Evolutionary conservation across 148 eudicot species (phyloP).

Genomic region (Rhododendron simsii): DNA sequence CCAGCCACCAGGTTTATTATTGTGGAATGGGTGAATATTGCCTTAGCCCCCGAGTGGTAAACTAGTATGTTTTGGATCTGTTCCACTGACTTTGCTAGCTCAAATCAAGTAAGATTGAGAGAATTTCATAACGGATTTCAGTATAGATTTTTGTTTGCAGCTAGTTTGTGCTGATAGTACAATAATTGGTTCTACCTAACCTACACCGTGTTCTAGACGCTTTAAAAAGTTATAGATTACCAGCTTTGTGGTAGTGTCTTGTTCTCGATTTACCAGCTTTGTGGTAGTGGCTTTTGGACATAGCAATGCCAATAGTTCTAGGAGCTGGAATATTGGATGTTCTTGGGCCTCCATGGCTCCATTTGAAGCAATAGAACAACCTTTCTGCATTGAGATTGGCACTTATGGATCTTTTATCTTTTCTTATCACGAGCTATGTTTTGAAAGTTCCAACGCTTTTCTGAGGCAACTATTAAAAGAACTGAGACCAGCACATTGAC

Average conservation of each 20-base stretch:
- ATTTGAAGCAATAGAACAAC: not conserved
- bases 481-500: not conserved
- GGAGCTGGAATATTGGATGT: not conserved
- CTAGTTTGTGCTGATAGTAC: not conserved
- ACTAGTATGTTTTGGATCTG: not conserved
- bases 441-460: not conserved
- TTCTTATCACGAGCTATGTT: not conserved
- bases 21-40: not conserved
- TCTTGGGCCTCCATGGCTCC: not conserved
- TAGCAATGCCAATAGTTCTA: not conserved
- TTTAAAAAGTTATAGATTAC: not conserved
- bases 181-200: not conserved
- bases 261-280: not conserved
- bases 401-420: not conserved
- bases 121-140: not conserved
- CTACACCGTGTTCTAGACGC: not conserved
- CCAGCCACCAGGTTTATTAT: not conserved
- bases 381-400: not conserved
- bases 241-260: not conserved
- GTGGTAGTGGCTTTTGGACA: not conserved
- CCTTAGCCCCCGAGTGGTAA: not conserved
- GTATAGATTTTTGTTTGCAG: not conserved
- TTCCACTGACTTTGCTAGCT: not conserved
- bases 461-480: not conserved
- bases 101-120: not conserved